A percentile compares a stretch with the other conserved stretches of the same genome.
phyloP scores from a whole-genome alignment of 2,329 filamentous ascomycete species.

The Phialophora tarda region DNA sequence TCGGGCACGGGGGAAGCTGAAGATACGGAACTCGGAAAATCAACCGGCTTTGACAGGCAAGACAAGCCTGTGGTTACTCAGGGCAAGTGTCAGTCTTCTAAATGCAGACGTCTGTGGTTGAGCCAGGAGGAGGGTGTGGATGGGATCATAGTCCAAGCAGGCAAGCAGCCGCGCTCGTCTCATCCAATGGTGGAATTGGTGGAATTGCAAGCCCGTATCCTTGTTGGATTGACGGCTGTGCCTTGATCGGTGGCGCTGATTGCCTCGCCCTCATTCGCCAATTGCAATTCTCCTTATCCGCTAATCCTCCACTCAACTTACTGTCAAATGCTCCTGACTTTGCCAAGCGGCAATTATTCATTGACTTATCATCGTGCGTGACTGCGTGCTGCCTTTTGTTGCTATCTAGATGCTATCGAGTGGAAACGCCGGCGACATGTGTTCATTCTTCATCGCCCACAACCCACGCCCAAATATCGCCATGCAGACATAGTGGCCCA shows the following conservation, averaged over 20 bases:
- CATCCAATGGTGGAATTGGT: conserved; percentile 25
- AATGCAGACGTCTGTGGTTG: conserved; percentile 23
- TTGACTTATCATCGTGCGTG: neutral
- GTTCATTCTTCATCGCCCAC: conserved; percentile 1
- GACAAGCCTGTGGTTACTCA: conserved; percentile 13
- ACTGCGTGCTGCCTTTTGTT: conserved; percentile 16
- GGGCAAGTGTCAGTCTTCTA: conserved; percentile 10
- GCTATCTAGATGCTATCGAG: conserved; percentile 7
- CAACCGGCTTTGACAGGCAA: conserved; percentile 2
- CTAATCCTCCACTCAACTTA: conserved; percentile 13
- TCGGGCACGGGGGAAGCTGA: neutral
- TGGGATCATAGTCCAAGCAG: conserved; percentile 12
- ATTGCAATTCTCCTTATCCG: conserved; percentile 9
- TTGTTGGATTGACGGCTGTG: conserved; percentile 11
- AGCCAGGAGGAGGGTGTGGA: conserved; percentile 24
- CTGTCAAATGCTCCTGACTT: conserved; percentile 9
- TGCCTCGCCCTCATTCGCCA: conserved; percentile 2
- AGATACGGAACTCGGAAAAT: conserved; percentile 4
- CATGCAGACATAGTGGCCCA: neutral
- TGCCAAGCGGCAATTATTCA: conserved; percentile 14
- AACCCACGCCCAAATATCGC: neutral
- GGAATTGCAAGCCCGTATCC: conserved; percentile 17
- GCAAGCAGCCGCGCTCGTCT: conserved; percentile 30
- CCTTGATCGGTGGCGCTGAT: conserved; percentile 20
- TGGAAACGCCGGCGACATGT: neutral